Conservation (phyloP, 257 asterid species). For the Anisodus acutangulus region DNA sequence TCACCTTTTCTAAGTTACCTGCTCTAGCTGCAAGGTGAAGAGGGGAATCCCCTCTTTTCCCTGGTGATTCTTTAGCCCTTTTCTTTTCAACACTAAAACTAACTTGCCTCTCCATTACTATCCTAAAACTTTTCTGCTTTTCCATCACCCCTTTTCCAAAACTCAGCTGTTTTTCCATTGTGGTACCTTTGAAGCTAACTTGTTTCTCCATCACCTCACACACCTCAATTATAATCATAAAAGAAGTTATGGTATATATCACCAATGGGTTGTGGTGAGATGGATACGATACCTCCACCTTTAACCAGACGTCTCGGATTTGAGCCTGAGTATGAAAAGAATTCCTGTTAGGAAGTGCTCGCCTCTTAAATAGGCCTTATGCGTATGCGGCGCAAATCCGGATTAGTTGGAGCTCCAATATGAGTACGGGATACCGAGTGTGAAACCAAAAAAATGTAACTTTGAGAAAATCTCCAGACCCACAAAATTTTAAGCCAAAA, state of each 20-base stretch:
- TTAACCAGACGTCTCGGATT: no score
- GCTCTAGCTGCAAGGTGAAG: slow-evolving; percentile 90
- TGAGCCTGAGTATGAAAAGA: no score
- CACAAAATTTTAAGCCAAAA: slow-evolving; percentile 4
- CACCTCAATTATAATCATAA: not conserved
- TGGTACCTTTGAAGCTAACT: slow-evolving; percentile 52
- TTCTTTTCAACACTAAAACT: slow-evolving; percentile 83
- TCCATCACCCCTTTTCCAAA: slow-evolving; percentile 79
- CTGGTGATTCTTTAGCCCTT: slow-evolving; percentile 84
- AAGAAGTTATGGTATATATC: not conserved
- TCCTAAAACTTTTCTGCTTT: slow-evolving; percentile 88
- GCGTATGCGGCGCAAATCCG: no score
- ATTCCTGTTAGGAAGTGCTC: no score
- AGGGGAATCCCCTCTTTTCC: slow-evolving; percentile 82
- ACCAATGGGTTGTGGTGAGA: not conserved
- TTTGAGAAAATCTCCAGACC: not conserved
- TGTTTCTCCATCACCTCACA: slow-evolving; percentile 61
- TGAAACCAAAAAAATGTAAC: no score
- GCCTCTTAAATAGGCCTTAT: no score
- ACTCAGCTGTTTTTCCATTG: slow-evolving; percentile 90
- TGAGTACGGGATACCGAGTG: no score
- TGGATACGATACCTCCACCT: no score
- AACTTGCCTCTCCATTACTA: slow-evolving; percentile 87
- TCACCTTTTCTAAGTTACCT: slow-evolving; percentile 77
- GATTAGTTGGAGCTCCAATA: no score